phyloP scores from a whole-genome alignment of 2,329 filamentous ascomycete species.

The Fusarium veterinarium region DNA sequence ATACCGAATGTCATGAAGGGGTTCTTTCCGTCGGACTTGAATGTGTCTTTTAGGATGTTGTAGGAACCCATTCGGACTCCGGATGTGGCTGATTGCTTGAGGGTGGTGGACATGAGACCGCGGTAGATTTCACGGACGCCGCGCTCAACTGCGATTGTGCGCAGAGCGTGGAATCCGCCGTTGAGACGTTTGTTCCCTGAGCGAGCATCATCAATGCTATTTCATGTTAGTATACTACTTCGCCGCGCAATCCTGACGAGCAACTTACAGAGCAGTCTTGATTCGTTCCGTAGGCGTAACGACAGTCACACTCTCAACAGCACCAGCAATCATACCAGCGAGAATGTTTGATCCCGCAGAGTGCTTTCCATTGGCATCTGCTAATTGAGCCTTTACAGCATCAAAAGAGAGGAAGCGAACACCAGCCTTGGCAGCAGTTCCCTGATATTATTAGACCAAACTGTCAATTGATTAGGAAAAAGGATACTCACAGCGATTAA shows the following conservation, averaged over 20 bases:
- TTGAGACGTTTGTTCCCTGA: constrained; percentile 44
- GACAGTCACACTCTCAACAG: constrained; percentile 70
- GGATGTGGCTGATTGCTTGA: constrained; percentile 61
- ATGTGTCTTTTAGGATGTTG: constrained; percentile 56
- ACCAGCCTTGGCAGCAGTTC: constrained; percentile 72
- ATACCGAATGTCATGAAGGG: constrained; percentile 66
- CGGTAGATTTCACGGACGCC: constrained; percentile 57
- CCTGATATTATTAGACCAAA: constrained; percentile 42
- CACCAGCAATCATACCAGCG: constrained; percentile 72
- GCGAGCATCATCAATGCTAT: constrained; percentile 52
- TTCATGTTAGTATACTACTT: background rate
- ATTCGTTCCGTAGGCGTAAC: constrained; percentile 76
- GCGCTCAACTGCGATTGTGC: constrained; percentile 52
- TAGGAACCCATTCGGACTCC: constrained; percentile 62
- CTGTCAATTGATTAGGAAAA: rapidly evolving
- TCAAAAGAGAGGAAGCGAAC: constrained; percentile 76
- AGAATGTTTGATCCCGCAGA: constrained; percentile 67
- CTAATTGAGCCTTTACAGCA: constrained; percentile 67
- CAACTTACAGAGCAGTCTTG: constrained; percentile 68
- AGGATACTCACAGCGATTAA: constrained; percentile 58
- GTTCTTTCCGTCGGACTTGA: constrained; percentile 39
- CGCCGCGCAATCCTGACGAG: too few relatives aligned
- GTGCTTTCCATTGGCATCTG: constrained; percentile 67
- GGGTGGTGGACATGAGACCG: constrained; percentile 57
- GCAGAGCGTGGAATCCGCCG: constrained; percentile 48